Evolutionary conservation across 441 rosid species (phyloP).

Genomic region (Syzygium syzygioides): DNA sequence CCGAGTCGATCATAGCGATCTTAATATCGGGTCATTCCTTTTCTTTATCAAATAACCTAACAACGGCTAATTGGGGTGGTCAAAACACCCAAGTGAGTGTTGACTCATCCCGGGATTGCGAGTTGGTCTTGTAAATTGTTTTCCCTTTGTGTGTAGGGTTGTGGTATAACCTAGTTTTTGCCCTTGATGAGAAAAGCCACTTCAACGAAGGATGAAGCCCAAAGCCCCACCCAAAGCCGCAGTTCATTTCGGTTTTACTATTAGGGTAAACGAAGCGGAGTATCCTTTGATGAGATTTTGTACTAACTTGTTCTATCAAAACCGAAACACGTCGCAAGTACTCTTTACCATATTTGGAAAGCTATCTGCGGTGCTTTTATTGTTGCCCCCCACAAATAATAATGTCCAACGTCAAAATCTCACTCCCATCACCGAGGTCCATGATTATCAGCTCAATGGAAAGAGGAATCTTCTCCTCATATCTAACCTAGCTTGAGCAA

Average conservation of each 20-base stretch:
- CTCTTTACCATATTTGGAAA: background rate
- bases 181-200: accelerated
- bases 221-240: background rate
- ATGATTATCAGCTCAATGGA: background rate
- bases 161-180: background rate
- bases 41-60: background rate
- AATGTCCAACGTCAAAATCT: background rate
- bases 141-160: background rate
- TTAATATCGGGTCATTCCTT: background rate
- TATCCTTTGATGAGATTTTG: background rate
- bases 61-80: too few species aligned
- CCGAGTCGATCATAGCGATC: background rate
- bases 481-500: background rate
- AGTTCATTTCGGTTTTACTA: background rate
- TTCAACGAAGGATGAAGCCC: background rate
- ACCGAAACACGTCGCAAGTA: background rate
- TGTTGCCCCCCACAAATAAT: background rate
- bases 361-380: background rate
- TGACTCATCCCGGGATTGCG: background rate
- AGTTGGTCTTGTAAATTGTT: background rate
- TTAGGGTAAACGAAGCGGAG: background rate
- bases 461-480: background rate
- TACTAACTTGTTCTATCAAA: background rate
- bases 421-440: background rate
- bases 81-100: background rate